Evolutionary conservation across 495 filamentous ascomycete species (phyloP).

Genomic region (Baudoinia panamericana): DNA sequence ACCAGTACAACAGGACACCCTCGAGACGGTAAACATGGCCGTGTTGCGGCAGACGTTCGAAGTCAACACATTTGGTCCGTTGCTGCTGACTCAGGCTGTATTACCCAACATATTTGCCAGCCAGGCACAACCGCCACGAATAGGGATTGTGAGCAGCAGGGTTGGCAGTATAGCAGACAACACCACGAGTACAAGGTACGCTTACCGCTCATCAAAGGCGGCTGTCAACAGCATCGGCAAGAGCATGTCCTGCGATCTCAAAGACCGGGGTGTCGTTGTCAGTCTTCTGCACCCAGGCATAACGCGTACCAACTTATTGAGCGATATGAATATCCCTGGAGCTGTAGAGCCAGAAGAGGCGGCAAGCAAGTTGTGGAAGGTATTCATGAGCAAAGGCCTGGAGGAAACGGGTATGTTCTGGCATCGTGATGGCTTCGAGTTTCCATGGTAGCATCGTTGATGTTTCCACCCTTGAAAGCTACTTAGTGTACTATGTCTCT

Average conservation of each 20-base stretch:
- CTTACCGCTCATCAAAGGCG: constrained; percentile 61
- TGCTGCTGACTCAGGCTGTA: constrained; percentile 31
- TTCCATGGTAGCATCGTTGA: constrained; percentile 30
- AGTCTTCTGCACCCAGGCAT: constrained; percentile 31
- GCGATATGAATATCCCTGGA: constrained; percentile 14
- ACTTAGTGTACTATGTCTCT: too few species aligned
- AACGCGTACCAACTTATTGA: constrained; percentile 23
- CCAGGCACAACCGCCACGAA: background rate
- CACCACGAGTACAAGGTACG: constrained; percentile 56
- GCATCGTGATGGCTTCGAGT: constrained; percentile 29
- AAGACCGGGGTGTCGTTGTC: constrained; percentile 26
- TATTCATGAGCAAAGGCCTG: constrained; percentile 25
- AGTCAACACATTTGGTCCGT: constrained; percentile 28
- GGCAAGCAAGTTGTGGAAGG: constrained; percentile 29
- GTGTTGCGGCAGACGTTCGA: constrained; percentile 21
- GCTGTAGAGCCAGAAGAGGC: constrained; percentile 31
- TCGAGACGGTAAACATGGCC: constrained; percentile 13
- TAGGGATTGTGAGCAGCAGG: constrained; percentile 31
- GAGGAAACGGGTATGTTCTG: constrained; percentile 29
- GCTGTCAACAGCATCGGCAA: constrained; percentile 32
- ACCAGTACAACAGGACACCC: constrained; percentile 19
- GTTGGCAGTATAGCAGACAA: constrained; percentile 39
- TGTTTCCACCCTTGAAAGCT: too few species aligned
- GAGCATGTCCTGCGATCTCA: constrained; percentile 30
- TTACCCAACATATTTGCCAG: constrained; percentile 28